These are phyloP conservation scores for Pseudogymnoascus sp. DNA, from an alignment of 2,329 filamentous ascomycete species.

Conservation along the genomic window DNA sequence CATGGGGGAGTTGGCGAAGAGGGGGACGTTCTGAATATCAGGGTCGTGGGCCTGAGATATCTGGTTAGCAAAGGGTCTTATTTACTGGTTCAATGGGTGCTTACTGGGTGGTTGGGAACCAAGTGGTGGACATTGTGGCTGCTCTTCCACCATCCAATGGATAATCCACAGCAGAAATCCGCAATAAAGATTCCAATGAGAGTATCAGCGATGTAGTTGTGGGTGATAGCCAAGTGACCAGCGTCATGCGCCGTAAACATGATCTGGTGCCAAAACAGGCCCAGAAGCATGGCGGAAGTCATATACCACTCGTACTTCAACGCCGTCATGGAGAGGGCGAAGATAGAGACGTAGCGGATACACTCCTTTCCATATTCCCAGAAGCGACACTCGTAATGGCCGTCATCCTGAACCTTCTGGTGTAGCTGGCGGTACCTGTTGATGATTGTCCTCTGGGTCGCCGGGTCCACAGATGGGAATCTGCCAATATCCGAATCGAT, in stretches of 20 bases:
- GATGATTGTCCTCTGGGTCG: conserved; percentile 46
- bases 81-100: conserved; percentile 23
- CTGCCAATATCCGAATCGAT: conserved; percentile 32
- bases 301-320: conserved; percentile 46
- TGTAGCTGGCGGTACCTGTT: conserved; percentile 48
- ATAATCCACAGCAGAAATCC: conserved; percentile 57
- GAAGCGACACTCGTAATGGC: conserved; percentile 51
- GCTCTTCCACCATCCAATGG: conserved; percentile 62
- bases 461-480: conserved; percentile 45
- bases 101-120: conserved; percentile 52
- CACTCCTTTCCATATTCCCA: conserved; percentile 49
- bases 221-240: conserved; percentile 53
- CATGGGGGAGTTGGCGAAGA: conserved; percentile 57
- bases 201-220: conserved; percentile 48
- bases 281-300: conserved; percentile 48
- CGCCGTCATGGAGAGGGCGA: conserved; percentile 37
- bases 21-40: conserved; percentile 57
- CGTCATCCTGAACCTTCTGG: conserved; percentile 42
- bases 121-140: conserved; percentile 62
- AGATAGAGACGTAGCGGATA: conserved; percentile 44
- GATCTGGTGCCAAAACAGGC: conserved; percentile 59
- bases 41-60: conserved; percentile 33
- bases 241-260: conserved; percentile 62
- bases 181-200: conserved; percentile 54
- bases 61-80: neutral